Evolutionary conservation across 2,329 filamentous ascomycete genomes (phyloP), one percentile per base, ranked within the genome.

Genomic region (Penicillium digitatum): DNA sequence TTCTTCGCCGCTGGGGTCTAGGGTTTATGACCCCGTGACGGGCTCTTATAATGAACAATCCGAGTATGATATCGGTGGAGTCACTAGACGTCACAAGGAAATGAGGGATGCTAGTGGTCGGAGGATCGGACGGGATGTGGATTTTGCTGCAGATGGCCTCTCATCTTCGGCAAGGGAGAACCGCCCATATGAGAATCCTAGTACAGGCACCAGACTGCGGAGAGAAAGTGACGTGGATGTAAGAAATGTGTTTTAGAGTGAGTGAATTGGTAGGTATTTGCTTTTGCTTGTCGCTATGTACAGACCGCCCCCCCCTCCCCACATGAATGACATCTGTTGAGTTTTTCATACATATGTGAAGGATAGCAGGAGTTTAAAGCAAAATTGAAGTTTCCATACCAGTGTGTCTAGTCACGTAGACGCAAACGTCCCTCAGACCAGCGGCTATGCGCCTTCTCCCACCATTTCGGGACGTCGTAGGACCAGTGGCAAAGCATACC

Each of bases 401-500:
- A 9, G 10, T n/a, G 32, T 27, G 5, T 27, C 12, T 24, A 47
- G 34, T 55, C 55, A 18, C 48, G 42, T 40, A 69, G 55, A 29
- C 61, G 63, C 22, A 76, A 66, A 27, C 69, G 65, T 11, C 73
- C 70, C 46, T 70, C 61, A 2, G 52, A 61, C 63, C 66, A 69
- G n/a, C 67, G 62, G 24, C 48, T 54, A 11, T 62, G 61, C 1
- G 61, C 52, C 34, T 61, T 61, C 16, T 71, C 65, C 47, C 66
- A 62, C 31, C 67, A 56, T 0, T 14, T 54, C 0, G 76, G 74
- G 43, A 76, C 47, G 54, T 73, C 72, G 64, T 91, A 88, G 0
- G 84, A 83, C 74, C 82, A 87, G 72, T 93, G 85, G 70, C 90
- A 95, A 3, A 89, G 70, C 79, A 95, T 82, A 0, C 93, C 93